phyloP scores from a whole-genome alignment of 371 early-diverging fungal species.

The Rhizopus delemar region DNA sequence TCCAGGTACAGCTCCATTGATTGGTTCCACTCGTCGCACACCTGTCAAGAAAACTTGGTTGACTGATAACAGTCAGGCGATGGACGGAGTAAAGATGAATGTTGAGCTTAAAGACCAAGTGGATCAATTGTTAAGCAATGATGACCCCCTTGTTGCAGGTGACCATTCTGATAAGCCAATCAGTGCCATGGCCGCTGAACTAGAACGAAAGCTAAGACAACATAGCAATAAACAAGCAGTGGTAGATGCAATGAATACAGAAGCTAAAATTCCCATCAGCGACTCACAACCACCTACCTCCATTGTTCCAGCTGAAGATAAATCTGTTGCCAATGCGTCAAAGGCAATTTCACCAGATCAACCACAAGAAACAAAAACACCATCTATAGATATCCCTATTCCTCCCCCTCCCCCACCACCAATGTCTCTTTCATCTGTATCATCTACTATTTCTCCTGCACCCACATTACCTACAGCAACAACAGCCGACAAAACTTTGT shows the following conservation, averaged over 20 bases:
- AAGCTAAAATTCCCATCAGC: not conserved
- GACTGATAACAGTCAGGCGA: constrained; percentile 10
- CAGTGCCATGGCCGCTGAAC: constrained; percentile 40
- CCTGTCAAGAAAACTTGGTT: constrained; percentile 23
- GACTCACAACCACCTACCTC: constrained; percentile 2
- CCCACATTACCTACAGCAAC: constrained; percentile 1
- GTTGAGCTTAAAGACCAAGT: constrained; percentile 24
- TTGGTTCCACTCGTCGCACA: constrained; percentile 42
- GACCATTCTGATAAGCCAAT: constrained; percentile 39
- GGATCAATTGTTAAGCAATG: constrained; percentile 14
- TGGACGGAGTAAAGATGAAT: constrained; percentile 22
- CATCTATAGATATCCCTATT: not conserved
- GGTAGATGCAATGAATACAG: not conserved
- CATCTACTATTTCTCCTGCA: not conserved
- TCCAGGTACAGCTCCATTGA: constrained; percentile 48
- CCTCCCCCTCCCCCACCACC: not conserved
- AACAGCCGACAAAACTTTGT: not conserved
- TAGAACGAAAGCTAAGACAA: constrained; percentile 31
- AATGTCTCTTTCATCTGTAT: not conserved
- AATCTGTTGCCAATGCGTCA: not conserved
- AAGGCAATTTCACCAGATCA: constrained; percentile 1
- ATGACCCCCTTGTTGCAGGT: not conserved
- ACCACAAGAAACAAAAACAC: not conserved
- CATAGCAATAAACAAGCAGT: constrained; percentile 4
- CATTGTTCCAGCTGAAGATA: not conserved